Base-by-base conservation (phyloP, 2,329 filamentous ascomycete species). In the Zalaria obscura region DNA sequence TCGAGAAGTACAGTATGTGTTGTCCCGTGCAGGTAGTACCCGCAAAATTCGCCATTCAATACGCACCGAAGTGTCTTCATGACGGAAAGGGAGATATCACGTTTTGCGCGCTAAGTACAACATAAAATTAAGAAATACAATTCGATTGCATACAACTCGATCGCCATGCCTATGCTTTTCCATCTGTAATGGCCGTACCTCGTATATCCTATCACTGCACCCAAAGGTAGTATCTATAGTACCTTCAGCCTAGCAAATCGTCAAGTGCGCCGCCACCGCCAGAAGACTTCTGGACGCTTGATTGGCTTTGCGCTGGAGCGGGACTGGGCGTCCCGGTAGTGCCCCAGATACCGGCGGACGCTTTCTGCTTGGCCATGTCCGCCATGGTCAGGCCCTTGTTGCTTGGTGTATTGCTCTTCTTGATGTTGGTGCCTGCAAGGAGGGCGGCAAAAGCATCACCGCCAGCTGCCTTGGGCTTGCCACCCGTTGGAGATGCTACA, bases 301-400 rank as follows among this genome's bases (percentile, higher is more conserved):
- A 39, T 28, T 45, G 39, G 27, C 42, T 46, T 18, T 48, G 40
- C 5, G 40, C 36, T 18, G 42, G 45, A 11, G 40, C 41, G 5
- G 48, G 40, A 39, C 50, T 45, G 34, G 49, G 58, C 48, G 50
- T 67, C 45, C 38, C 77, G 10, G 81, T 72, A 0, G 83, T 75
- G 11, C 89, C 91, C 87, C 93, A 98, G 48, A 98, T 85, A 5
- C 88, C 87, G 10, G 88, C 87, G 52, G 80, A 87, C 44, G 87
- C 91, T 72, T 96, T 95, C 64, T 95, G 87, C 69, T 95, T 95
- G n/a, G 88, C 89, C 62, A 98, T 76, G 60, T 93, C 88, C 27
- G 87, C 88, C 65, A 98, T 74, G 42, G 88, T 88, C 40, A 86
- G 80, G 0, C 81, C 82, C 44, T 78, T 72, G 41, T 71, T 67